Base-by-base conservation (phyloP, 2,329 filamentous ascomycete genomes). In the Colletotrichum magnum region DNA sequence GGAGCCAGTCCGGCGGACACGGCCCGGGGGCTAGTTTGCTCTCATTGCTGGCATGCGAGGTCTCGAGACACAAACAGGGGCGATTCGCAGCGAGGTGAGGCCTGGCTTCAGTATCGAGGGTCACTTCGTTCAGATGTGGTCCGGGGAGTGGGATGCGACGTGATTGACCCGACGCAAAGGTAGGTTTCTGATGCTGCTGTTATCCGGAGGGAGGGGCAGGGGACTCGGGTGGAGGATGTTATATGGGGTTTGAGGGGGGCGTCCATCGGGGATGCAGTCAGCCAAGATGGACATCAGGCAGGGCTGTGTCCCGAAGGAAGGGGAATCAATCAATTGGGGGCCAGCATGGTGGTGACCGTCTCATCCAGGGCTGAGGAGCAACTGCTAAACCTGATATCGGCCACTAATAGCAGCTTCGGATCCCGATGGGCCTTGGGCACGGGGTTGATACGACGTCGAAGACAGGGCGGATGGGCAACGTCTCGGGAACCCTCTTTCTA, bases 1-100 rank as follows among this genome's bases (percentile, higher is more conserved):
- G 58, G 28, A 41, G 41, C 53, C 60, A 18, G 53, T 68, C 53
- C 41, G 24, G n/a, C 47, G 48, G 60, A 47, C 65, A 58, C 47
- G 60, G 53, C 39, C 26, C 39, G 2, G 36, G 5, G 36, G 5
- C 36, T 45, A 68, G 36, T 58, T 58, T 28, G 45, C 6, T 36
- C 43, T 41, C 64, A 68, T 68, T 10, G 39, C 39, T 18, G 2
- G 13, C 24, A 32, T 18, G 15, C 18, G 41, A 13, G 15, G 21
- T 24, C 21, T 24, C 21, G 16, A 36, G 32, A 10, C 32, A 36
- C 32, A 36, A 32, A 32, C 28, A 32, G 7, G 6, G 28, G 28
- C 28, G 28, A 32, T 32, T 32, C 28, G 28, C 28, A 9, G 18
- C 18, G 10, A 36, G 32, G 3, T 10, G 10, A 36, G 7, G 32